Evolutionary conservation across 1,284 basidiomycete genomes (phyloP).

Genomic region (Pyrrhoderma lamaoense): DNA sequence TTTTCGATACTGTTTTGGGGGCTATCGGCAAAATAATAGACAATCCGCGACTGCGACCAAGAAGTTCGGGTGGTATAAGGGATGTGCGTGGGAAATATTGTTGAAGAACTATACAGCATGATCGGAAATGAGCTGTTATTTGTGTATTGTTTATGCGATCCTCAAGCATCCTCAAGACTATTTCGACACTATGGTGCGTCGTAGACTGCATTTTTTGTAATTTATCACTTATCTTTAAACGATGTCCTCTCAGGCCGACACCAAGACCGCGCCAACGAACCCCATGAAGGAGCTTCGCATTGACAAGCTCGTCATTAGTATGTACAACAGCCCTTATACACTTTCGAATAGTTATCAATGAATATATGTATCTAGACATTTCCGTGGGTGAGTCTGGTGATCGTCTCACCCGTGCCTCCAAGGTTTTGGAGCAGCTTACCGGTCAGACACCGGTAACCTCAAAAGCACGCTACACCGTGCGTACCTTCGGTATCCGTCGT

Average conservation of each 20-base stretch:
- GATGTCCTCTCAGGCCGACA: constrained; percentile 59
- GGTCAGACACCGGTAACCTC: constrained; percentile 99
- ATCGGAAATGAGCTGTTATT: not conserved
- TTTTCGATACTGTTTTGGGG: too few relatives aligned
- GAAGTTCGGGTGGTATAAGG: not conserved
- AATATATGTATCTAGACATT: constrained; percentile 63
- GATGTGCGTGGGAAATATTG: not conserved
- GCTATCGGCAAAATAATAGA: too few relatives aligned
- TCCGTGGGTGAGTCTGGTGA: constrained; percentile 99
- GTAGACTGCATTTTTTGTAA: not conserved
- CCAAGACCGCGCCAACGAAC: constrained; percentile 85
- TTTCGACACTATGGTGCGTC: constrained; percentile 17
- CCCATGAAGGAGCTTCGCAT: constrained; percentile 95
- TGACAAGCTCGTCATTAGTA: constrained; percentile 99
- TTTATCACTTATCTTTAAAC: not conserved
- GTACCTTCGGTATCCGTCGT: constrained; percentile 98
- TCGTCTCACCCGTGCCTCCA: constrained; percentile 97
- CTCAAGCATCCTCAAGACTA: constrained; percentile 15
- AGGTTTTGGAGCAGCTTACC: constrained; percentile 99
- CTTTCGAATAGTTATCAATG: constrained; percentile 4
- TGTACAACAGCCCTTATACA: constrained; percentile 32
- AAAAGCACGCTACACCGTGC: constrained; percentile 99
- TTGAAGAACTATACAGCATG: not conserved
- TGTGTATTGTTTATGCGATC: not conserved
- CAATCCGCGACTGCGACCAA: too few relatives aligned